A percentile compares a stretch with the other conserved stretches of the same genome.
These are phyloP conservation scores for Dalbergia cochinchinensis DNA, from an alignment of 306 rosid genomes.

Conservation along the genomic window DNA sequence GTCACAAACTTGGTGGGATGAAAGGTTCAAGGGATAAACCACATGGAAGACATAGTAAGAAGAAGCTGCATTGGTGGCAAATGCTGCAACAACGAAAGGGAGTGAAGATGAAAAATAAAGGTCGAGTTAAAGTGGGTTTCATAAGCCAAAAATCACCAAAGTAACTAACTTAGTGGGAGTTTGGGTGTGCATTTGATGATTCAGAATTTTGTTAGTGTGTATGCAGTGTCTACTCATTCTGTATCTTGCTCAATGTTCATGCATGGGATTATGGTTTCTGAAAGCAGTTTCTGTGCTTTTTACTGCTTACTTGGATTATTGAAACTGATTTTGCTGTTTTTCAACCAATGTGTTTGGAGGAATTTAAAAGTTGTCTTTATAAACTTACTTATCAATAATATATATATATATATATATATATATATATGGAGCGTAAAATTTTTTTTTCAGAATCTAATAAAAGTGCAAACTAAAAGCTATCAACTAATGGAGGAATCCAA, in stretches of 20 bases:
- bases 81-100: slow-evolving; percentile 47
- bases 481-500: too few relatives aligned
- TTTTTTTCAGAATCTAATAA: too few relatives aligned
- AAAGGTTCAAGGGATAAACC: slow-evolving; percentile 24
- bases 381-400: too few relatives aligned
- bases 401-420: too few relatives aligned
- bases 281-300: slow-evolving; percentile 19
- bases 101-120: slow-evolving; percentile 57
- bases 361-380: too few relatives aligned
- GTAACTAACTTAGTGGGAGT: slow-evolving; percentile 26
- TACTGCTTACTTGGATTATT: not conserved
- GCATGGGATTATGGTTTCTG: not conserved
- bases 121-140: slow-evolving; percentile 58
- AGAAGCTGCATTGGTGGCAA: slow-evolving; percentile 67
- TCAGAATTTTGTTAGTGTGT: not conserved
- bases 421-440: too few relatives aligned
- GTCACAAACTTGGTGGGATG: slow-evolving; percentile 28
- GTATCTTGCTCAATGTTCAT: too few relatives aligned
- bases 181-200: not conserved
- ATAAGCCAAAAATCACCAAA: slow-evolving; percentile 48
- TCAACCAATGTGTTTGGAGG: too few relatives aligned
- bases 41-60: slow-evolving; percentile 38
- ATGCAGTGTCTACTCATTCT: not conserved
- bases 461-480: too few relatives aligned
- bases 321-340: too few relatives aligned